A percentile compares a stretch with the other conserved stretches of the same genome.
Evolutionary conservation across 345 rosid genomes (phyloP).

Genomic region (Citrus unshiu): DNA sequence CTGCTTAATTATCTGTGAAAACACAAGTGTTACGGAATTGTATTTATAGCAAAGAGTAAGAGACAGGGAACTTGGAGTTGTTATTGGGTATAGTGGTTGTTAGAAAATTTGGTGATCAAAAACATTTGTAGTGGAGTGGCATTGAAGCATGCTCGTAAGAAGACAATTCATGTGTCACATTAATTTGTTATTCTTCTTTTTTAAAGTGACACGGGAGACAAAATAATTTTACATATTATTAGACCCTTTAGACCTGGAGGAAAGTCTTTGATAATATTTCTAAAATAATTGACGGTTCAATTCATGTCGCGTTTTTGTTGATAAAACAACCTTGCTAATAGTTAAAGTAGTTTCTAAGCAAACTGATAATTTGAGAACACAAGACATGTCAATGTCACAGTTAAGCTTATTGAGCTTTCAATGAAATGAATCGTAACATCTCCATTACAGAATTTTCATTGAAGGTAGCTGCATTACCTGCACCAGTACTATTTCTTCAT

Average conservation of each 20-base stretch:
- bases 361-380: background rate
- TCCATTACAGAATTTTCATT: too few relatives aligned
- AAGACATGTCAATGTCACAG: background rate
- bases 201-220: background rate
- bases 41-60: slow-evolving; percentile 18
- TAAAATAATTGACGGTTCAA: background rate
- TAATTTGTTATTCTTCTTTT: background rate
- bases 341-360: slow-evolving; percentile 51
- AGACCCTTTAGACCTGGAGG: background rate
- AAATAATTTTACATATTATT: background rate
- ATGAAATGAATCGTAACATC: too few relatives aligned
- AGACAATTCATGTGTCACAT: slow-evolving; percentile 14
- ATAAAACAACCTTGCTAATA: background rate
- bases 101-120: slow-evolving; percentile 60
- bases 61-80: slow-evolving; percentile 34
- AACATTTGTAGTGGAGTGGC: slow-evolving; percentile 31
- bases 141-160: slow-evolving; percentile 18
- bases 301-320: background rate
- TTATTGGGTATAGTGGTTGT: slow-evolving; percentile 38
- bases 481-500: too few relatives aligned
- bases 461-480: too few relatives aligned
- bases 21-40: background rate
- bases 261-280: background rate
- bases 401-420: background rate
- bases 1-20: background rate